phyloP scores from a whole-genome alignment of 768 basidiomycete genomes.

The Boletus pseudopeckii region DNA sequence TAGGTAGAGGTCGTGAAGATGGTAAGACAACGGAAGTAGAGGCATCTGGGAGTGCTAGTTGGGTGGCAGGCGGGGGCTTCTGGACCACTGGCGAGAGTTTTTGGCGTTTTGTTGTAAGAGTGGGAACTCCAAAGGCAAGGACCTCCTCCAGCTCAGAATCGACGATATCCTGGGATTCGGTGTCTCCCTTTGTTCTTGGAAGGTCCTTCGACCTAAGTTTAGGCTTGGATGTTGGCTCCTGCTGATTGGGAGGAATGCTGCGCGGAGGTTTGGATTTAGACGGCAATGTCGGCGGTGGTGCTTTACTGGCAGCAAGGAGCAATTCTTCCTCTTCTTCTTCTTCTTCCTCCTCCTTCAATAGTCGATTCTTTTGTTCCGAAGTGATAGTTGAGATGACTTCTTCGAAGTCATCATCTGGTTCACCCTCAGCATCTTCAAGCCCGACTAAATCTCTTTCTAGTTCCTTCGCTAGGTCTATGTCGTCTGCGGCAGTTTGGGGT shows the following conservation, averaged over 20 bases:
- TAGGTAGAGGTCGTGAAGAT: constrained; percentile 26
- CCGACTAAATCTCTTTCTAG: constrained; percentile 26
- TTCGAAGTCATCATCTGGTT: constrained; percentile 45
- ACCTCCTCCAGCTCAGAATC: constrained; percentile 42
- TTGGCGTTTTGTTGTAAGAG: constrained; percentile 36
- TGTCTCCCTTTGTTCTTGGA: constrained; percentile 23
- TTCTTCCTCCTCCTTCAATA: constrained; percentile 24
- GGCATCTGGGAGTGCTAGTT: constrained; percentile 40
- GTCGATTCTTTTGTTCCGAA: constrained; percentile 31
- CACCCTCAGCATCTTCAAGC: constrained; percentile 36
- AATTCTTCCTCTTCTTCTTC: constrained; percentile 34
- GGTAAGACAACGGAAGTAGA: constrained; percentile 31
- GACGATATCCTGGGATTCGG: constrained; percentile 8
- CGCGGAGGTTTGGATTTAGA: constrained; percentile 34
- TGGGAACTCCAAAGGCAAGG: constrained; percentile 47
- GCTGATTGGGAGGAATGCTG: constrained; percentile 22
- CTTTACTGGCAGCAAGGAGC: constrained; percentile 20
- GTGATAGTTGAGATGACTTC: constrained; percentile 35
- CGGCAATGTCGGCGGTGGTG: constrained; percentile 23
- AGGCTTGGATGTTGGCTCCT: constrained; percentile 22
- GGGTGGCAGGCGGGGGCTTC: constrained; percentile 15
- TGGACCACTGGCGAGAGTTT: constrained; percentile 20
- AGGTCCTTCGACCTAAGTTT: constrained; percentile 26
- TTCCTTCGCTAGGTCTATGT: constrained; percentile 28
- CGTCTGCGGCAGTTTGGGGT: constrained; percentile 26